Percentiles rank a stretch among this genome's conserved stretches.
Conservation (phyloP, 768 basidiomycete genomes). For the Podaxis sp. region DNA sequence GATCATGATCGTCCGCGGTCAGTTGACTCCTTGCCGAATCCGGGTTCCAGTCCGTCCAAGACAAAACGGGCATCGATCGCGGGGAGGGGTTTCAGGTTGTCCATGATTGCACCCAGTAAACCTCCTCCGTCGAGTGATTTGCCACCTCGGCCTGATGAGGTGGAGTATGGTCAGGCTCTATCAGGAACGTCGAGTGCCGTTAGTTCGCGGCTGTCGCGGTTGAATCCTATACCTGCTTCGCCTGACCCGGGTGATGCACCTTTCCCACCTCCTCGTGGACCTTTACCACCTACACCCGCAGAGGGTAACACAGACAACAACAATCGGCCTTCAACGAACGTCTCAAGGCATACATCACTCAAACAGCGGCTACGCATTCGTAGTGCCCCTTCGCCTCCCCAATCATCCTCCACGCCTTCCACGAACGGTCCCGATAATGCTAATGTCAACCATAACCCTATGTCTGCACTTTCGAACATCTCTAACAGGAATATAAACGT, state of each 20-base stretch:
- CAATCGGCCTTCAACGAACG: conserved; percentile 10
- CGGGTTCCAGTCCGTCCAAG: conserved; percentile 26
- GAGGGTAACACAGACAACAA: conserved; percentile 19
- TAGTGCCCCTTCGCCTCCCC: conserved; percentile 52
- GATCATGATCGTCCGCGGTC: conserved; percentile 21
- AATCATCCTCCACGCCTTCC: conserved; percentile 24
- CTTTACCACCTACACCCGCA: conserved; percentile 41
- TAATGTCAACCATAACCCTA: conserved; percentile 18
- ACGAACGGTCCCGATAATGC: conserved; percentile 24
- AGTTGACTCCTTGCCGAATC: conserved; percentile 18
- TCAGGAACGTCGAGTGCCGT: conserved; percentile 35
- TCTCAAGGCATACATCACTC: conserved; percentile 44
- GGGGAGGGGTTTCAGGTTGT: conserved; percentile 57
- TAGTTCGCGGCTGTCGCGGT: conserved; percentile 20
- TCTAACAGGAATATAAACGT: not conserved
- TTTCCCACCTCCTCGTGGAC: conserved; percentile 44
- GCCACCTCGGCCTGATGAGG: conserved; percentile 70
- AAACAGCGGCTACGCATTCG: conserved; percentile 68
- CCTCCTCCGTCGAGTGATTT: conserved; percentile 59
- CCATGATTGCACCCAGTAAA: conserved; percentile 56
- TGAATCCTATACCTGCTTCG: conserved; percentile 48
- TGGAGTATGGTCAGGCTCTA: conserved; percentile 23
- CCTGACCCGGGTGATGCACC: conserved; percentile 34
- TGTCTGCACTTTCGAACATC: not conserved
- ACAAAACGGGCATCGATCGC: conserved; percentile 53